Base-by-base conservation (phyloP, 495 filamentous ascomycete genomes). In the Geopyxis carbonaria region DNA sequence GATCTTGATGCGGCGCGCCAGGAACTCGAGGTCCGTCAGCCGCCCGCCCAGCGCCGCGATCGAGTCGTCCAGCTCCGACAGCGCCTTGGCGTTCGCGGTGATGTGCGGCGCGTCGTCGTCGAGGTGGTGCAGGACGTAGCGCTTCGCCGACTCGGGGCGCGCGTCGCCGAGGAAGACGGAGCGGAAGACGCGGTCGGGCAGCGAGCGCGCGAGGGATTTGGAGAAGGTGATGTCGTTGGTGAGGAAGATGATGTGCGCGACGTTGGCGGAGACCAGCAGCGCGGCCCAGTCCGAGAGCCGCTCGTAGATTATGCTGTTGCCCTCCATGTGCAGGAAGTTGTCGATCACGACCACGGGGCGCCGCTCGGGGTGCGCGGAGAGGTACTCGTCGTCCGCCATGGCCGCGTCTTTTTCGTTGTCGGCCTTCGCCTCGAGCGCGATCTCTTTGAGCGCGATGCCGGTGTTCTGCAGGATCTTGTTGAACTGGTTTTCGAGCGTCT, bases 181-280 rank as follows among this genome's bases (percentile, higher is more conserved):
- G 44, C 80, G 75, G 66, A 93, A 87, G 19, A 94, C 80, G 13
- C 87, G 76, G 50, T 93, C 87, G 0, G 89, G 89, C 11, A 28
- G 25, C 13, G 25, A 28, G n/a, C n/a, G n/a, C n/a, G n/a, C n/a
- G 1, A 97, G 66, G 5, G 80, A 76, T 50, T 97, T 97, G 10
- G 78, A 73, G 58, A 79, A 93, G 2, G 84, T 80, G 2, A 82
- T 70, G 45, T 97, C 91, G 46, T 80, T 81, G 0, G 87, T 93
- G n/a, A 97, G 67, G 64, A 95, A 93, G 32, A 97, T 78, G 45
- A 97, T 87, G 57, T 95, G 89, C 2, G 89, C 91, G 30, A 93
- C 70, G 45, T 94, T 93, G n/a, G 72, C 68, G 3, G 79, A 76
- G 0, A 84, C 83, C n/a, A 95, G 62, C 0, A 72, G 66, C 3